These are phyloP conservation scores for Rossbeevera mucosa DNA, from an alignment of 768 basidiomycete species.

Conservation along the genomic window DNA sequence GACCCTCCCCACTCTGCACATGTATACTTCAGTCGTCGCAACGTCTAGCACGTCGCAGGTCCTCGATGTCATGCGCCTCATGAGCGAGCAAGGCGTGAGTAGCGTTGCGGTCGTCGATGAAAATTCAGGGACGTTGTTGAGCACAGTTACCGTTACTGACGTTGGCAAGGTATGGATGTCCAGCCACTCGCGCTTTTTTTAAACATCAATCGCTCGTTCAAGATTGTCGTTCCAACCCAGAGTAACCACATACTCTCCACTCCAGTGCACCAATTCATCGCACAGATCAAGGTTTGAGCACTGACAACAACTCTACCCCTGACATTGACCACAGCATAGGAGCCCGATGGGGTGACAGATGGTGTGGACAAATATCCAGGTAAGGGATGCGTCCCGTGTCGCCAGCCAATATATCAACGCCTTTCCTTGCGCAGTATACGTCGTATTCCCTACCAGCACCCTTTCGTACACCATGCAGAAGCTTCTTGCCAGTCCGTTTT, in stretches of 20 bases:
- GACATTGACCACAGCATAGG: slow-evolving; percentile 34
- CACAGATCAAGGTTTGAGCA: slow-evolving; percentile 59
- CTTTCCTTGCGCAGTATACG: slow-evolving; percentile 52
- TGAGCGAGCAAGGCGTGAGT: slow-evolving; percentile 84
- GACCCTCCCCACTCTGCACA: slow-evolving; percentile 59
- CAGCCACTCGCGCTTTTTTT: not conserved
- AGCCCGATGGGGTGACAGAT: slow-evolving; percentile 70
- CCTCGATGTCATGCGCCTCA: slow-evolving; percentile 76
- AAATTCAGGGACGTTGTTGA: slow-evolving; percentile 55
- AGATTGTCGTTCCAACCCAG: slow-evolving; percentile 78
- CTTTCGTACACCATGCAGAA: slow-evolving; percentile 74
- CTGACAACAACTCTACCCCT: not conserved
- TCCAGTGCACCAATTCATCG: slow-evolving; percentile 65
- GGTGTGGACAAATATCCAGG: slow-evolving; percentile 79
- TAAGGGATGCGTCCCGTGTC: slow-evolving; percentile 20
- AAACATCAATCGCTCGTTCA: not conserved
- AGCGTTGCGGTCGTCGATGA: slow-evolving; percentile 75
- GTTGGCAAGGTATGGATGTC: slow-evolving; percentile 56
- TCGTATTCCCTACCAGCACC: slow-evolving; percentile 59
- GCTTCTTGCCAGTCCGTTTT: slow-evolving; percentile 68
- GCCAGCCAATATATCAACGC: not conserved
- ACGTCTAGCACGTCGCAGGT: slow-evolving; percentile 57
- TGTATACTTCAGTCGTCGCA: slow-evolving; percentile 61
- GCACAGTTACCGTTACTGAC: slow-evolving; percentile 80
- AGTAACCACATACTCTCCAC: slow-evolving; percentile 72